Conservation (phyloP, 2,329 filamentous ascomycete species). For the Colletotrichum scovillei region DNA sequence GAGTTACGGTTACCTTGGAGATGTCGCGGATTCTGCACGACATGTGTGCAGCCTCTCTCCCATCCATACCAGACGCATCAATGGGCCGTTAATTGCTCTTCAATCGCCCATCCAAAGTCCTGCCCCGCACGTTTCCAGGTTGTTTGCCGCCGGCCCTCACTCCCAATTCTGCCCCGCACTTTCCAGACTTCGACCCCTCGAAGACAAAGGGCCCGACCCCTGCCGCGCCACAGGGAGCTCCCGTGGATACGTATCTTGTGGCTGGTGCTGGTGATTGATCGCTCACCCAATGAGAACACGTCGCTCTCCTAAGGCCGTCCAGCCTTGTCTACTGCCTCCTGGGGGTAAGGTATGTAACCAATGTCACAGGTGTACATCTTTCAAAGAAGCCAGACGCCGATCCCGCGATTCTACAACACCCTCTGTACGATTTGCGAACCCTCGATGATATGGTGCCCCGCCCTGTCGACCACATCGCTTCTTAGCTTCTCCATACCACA, state of each 20-base stretch:
- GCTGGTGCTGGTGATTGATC: not conserved
- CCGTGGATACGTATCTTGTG: not conserved
- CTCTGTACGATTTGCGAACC: not conserved
- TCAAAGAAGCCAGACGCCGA: not conserved
- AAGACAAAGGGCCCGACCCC: conserved; percentile 9
- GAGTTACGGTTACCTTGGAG: not conserved
- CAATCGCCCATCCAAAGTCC: not conserved
- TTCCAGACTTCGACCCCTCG: not conserved
- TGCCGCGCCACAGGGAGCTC: conserved; percentile 23
- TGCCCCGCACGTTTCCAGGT: conserved; percentile 30
- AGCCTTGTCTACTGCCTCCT: conserved; percentile 23
- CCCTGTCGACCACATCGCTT: conserved; percentile 12
- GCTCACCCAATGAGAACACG: conserved; percentile 22
- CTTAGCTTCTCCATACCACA: conserved; percentile 28
- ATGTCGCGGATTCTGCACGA: conserved; percentile 21
- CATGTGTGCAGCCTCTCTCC: conserved; percentile 16
- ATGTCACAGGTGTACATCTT: conserved; percentile 19
- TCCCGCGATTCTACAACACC: not conserved
- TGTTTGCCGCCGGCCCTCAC: conserved; percentile 21
- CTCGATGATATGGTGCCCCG: conserved; percentile 22
- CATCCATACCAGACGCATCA: conserved; percentile 3
- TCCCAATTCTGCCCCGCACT: conserved; percentile 25
- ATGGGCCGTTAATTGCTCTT: conserved; percentile 12
- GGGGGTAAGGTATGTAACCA: not conserved
- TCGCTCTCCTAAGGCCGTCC: conserved; percentile 7